Percentiles rank a stretch among this genome's conserved stretches.
phyloP scores from a whole-genome alignment of 345 rosid genomes.

The Brassica carinata region DNA sequence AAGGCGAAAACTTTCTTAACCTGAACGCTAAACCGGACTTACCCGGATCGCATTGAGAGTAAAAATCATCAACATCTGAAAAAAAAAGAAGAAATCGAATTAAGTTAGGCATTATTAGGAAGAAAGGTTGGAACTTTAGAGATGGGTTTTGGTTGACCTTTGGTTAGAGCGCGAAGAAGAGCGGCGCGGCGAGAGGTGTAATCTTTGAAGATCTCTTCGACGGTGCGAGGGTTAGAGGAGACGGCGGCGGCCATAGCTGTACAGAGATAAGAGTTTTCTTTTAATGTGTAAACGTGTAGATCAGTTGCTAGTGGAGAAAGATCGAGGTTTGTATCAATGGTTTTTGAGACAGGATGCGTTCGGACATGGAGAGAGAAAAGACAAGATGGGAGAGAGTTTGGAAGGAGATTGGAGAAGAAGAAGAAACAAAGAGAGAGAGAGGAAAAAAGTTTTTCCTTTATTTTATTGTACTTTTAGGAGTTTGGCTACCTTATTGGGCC shows the following conservation, averaged over 20 bases:
- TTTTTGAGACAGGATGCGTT: constrained; percentile 36
- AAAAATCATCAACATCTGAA: constrained; percentile 92
- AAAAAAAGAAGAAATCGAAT: neutral
- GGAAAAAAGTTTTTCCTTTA: neutral
- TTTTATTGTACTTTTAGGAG: constrained; percentile 21
- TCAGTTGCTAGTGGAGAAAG: constrained; percentile 37
- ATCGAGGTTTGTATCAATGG: constrained; percentile 35
- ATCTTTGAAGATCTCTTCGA: constrained; percentile 96
- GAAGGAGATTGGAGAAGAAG: constrained; percentile 16
- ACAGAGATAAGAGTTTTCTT: constrained; percentile 7
- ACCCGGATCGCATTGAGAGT: constrained; percentile 98
- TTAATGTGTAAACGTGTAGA: constrained; percentile 15
- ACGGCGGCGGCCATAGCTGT: constrained; percentile 44
- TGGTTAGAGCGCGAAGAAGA: constrained; percentile 88
- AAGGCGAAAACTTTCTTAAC: neutral
- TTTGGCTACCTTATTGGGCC: constrained; percentile 34
- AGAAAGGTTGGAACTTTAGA: neutral
- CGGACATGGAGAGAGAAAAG: constrained; percentile 22
- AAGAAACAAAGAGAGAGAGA: constrained; percentile 1
- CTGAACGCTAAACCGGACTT: constrained; percentile 8
- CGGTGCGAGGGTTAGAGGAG: constrained; percentile 78
- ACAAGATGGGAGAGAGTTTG: neutral
- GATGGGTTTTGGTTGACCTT: constrained; percentile 46
- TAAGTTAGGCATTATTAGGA: constrained; percentile 26
- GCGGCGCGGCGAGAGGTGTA: constrained; percentile 72